Evolutionary conservation across 441 rosid species (phyloP), one percentile per base, ranked within the genome.

Genomic region (Pelargonium fulgidum): DNA sequence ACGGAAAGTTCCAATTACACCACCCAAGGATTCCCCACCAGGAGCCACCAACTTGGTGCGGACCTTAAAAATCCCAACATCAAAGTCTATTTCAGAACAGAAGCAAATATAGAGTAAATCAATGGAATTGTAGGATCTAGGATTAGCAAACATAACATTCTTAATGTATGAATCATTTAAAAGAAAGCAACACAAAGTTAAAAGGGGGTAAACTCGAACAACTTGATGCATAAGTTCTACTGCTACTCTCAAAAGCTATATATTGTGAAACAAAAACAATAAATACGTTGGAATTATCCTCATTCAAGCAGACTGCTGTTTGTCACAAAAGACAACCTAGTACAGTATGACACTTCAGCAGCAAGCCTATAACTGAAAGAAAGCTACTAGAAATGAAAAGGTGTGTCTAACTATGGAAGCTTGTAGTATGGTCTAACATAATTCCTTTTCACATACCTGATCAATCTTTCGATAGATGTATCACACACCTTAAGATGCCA

Each of bases 21-120:
- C 94, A 2, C 92, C 94, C 70, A 89, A 79, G 62, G 85, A 84
- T 80, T 91, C 97, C 45, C 91, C 93, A 71, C 97, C 97, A 6
- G 90, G 83, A 33, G 93, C 95, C 68, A 91, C 90, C 69, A 91
- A 81, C 81, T 86, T 87, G 8, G 97, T 89, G 44, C 91, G 81
- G 64, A 91, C 74, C 97, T 91, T 79, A 73, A 80, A 69, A 61
- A 66, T 36, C 17, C 14, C 1, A 12, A n/a, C 13, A 50, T 50
- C 0, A n/a, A 50, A 50, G 3, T 50, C 58, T 2, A 4, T 50
- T 50, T 50, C n/a, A 50, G 7, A 50, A 45, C 10, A 45, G 2
- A 45, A 45, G 3, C n/a, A 45, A 45, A 45, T 45, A 9, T 10
- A 45, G 2, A 45, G 14, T 48, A 52, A 47, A 33, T 17, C 26